Evolutionary conservation across 257 asterid species (phyloP).

Genomic region (Solanum rostratum): DNA sequence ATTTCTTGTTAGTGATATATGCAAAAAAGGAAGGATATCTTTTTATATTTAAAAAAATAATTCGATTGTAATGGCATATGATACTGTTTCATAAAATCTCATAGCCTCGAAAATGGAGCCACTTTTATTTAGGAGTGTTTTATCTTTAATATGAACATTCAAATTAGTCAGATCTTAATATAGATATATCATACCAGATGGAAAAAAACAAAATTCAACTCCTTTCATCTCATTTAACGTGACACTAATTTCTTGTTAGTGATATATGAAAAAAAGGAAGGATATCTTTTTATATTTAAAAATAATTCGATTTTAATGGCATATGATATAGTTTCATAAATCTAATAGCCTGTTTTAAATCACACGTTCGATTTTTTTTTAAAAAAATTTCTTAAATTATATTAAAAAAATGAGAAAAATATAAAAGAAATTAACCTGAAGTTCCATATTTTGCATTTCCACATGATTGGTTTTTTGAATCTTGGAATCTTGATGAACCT

Average conservation of each 20-base stretch:
- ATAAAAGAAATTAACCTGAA: slow-evolving; percentile 25
- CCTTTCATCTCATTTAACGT: background rate
- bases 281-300: background rate
- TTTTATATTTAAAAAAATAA: no score
- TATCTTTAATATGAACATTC: background rate
- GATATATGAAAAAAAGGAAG: background rate
- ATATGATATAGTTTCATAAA: background rate
- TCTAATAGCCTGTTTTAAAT: background rate
- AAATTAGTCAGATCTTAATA: background rate
- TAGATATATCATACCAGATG: no score
- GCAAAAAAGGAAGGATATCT: background rate
- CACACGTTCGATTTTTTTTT: background rate
- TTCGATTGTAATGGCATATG: no score
- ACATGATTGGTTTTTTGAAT: background rate
- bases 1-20: background rate
- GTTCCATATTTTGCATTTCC: slow-evolving; percentile 16
- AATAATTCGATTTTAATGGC: no score
- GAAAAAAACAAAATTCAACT: no score
- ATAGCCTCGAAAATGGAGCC: background rate
- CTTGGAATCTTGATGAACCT: slow-evolving; percentile 15
- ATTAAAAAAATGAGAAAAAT: background rate
- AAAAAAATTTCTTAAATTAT: background rate
- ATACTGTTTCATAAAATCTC: no score
- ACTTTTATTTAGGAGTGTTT: background rate
- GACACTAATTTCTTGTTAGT: background rate